Conservation (phyloP, 2,329 filamentous ascomycete genomes). For the Fusarium sp. region DNA sequence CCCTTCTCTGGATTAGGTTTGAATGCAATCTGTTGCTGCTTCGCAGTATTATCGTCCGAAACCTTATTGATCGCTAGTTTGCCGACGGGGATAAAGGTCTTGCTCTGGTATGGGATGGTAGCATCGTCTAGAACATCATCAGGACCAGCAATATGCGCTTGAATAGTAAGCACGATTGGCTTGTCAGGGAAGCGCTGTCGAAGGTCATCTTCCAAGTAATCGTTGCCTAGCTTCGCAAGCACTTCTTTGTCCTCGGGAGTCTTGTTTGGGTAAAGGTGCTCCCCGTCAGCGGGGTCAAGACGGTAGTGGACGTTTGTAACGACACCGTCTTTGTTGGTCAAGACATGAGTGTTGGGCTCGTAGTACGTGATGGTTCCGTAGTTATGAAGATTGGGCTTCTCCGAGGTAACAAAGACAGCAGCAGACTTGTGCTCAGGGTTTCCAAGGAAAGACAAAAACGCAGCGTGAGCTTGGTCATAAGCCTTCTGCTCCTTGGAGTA, state of each 20-base stretch:
- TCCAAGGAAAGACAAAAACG: not conserved
- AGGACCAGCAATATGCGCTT: slow-evolving; percentile 18
- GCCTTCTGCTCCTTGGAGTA: not conserved
- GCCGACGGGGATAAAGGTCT: not conserved
- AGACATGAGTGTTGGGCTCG: slow-evolving; percentile 20
- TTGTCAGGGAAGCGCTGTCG: slow-evolving; percentile 4
- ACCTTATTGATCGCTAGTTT: slow-evolving; percentile 21
- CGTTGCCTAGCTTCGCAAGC: not conserved
- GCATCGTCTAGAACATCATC: slow-evolving; percentile 8
- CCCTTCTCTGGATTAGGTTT: slow-evolving; percentile 10
- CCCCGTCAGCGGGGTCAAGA: slow-evolving; percentile 2
- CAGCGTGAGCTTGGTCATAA: not conserved
- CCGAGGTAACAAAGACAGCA: not conserved
- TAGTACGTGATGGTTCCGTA: slow-evolving; percentile 27
- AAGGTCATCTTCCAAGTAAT: slow-evolving; percentile 21
- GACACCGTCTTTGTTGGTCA: slow-evolving; percentile 11
- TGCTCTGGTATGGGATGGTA: not conserved
- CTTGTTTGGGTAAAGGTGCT: slow-evolving; percentile 8
- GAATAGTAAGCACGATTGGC: slow-evolving; percentile 17
- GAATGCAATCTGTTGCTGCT: slow-evolving; percentile 13
- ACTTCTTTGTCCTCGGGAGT: not conserved
- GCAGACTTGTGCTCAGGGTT: not conserved
- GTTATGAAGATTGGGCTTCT: slow-evolving; percentile 21
- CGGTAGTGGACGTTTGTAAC: slow-evolving; percentile 19
- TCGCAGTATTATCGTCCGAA: not conserved